These are phyloP conservation scores for Biancaea sappan DNA, from an alignment of 306 rosid genomes.

Conservation along the genomic window DNA sequence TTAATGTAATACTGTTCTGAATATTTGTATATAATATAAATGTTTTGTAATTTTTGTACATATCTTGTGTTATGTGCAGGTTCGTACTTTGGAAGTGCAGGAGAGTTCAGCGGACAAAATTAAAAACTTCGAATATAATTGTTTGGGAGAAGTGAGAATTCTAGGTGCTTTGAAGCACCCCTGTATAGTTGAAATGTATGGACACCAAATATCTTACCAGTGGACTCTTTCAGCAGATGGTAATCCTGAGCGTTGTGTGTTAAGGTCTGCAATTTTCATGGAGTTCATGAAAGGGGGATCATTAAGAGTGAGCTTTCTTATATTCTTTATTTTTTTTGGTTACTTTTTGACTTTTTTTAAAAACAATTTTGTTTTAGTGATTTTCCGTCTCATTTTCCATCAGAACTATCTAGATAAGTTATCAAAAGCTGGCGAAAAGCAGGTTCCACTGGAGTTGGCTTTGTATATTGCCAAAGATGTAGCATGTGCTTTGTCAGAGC, in stretches of 20 bases:
- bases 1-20: neutral
- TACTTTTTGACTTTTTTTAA: neutral
- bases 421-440: conserved; percentile 72
- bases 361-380: conserved; percentile 1
- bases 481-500: conserved; percentile 77
- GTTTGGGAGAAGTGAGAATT: conserved; percentile 94
- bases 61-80: conserved; percentile 56
- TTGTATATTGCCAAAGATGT: conserved; percentile 76
- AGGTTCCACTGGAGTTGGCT: conserved; percentile 65
- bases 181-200: conserved; percentile 90
- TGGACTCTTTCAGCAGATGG: conserved; percentile 80
- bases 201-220: conserved; percentile 80
- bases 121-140: conserved; percentile 74
- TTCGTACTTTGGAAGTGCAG: conserved; percentile 63
- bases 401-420: conserved; percentile 77
- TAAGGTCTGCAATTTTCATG: conserved; percentile 79
- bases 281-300: conserved; percentile 89
- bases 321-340: conserved; percentile 16
- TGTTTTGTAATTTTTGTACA: neutral
- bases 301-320: conserved; percentile 62
- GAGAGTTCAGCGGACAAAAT: conserved; percentile 60
- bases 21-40: conserved; percentile 23
- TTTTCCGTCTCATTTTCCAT: conserved; percentile 23
- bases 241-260: conserved; percentile 55
- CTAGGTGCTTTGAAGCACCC: conserved; percentile 81